phyloP scores from a whole-genome alignment of 345 rosid genomes.

The Hibiscus tridactylites region DNA sequence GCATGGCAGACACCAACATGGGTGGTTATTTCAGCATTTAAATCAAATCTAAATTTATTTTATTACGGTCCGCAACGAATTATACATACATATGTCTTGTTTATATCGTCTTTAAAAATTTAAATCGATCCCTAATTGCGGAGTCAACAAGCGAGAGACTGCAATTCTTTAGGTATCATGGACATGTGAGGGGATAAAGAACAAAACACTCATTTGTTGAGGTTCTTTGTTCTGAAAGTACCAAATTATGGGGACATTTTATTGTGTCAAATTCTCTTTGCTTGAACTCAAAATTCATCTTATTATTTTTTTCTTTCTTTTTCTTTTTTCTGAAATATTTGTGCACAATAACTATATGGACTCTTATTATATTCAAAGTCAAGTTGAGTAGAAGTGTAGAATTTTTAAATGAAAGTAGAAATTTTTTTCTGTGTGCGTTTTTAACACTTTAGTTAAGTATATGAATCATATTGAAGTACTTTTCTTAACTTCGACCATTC shows the following conservation, averaged over 20 bases:
- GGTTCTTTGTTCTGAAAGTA: conserved; percentile 25
- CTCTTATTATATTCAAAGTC: too few species aligned
- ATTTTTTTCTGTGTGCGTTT: too few species aligned
- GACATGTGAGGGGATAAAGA: conserved; percentile 24
- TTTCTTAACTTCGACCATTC: too few species aligned
- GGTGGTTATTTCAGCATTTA: conserved; percentile 10
- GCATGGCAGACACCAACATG: conserved; percentile 12
- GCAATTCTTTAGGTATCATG: conserved; percentile 23
- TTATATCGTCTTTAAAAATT: too few species aligned
- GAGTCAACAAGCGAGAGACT: conserved; percentile 49
- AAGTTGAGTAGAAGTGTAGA: too few species aligned
- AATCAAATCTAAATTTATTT: conserved; percentile 1
- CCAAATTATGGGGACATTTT: conserved; percentile 34
- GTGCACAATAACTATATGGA: too few species aligned
- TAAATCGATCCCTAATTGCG: conserved; percentile 18
- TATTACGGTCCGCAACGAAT: conserved; percentile 8
- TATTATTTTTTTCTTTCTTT: too few species aligned
- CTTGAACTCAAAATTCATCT: conserved; percentile 12
- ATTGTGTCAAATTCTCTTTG: conserved; percentile 32
- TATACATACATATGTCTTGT: too few species aligned
- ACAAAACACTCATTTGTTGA: not conserved
- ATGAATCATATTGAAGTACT: too few species aligned
- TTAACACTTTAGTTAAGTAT: too few species aligned
- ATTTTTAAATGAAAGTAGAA: too few species aligned
- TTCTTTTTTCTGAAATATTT: too few species aligned